Evolutionary conservation across 1,284 basidiomycete species (phyloP).

Genomic region (Cutaneotrichosporon sp.): DNA sequence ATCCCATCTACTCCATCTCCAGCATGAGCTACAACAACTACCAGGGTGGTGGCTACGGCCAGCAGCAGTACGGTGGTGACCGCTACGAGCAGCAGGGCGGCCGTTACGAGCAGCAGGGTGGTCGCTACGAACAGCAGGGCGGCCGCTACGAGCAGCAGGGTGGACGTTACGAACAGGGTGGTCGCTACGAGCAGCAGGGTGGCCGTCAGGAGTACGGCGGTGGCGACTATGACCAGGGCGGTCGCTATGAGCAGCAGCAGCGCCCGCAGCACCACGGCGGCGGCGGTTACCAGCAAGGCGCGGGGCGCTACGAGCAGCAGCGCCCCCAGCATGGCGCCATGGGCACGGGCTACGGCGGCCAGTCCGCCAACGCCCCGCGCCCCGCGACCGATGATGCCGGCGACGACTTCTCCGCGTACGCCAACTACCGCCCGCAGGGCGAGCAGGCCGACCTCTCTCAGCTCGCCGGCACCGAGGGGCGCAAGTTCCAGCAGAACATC

Average conservation of each 20-base stretch:
- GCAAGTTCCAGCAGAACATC: background rate
- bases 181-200: slow-evolving; percentile 2
- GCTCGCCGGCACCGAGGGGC: background rate
- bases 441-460: background rate
- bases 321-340: background rate
- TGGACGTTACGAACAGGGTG: background rate
- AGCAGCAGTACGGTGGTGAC: no score
- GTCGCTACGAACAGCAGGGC: background rate
- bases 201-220: slow-evolving; percentile 1
- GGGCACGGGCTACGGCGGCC: no score
- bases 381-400: background rate
- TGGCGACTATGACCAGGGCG: background rate
- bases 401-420: background rate
- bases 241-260: background rate
- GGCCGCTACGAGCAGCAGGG: background rate
- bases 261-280: background rate
- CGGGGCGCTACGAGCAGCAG: background rate
- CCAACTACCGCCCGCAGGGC: background rate
- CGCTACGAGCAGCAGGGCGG: slow-evolving; percentile 2
- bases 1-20: no score
- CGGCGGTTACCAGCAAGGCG: background rate
- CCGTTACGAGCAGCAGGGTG: slow-evolving; percentile 4
- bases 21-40: background rate
- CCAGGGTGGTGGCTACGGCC: background rate
- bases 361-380: background rate